These are phyloP conservation scores for Phytomonas sp. DNA, from an alignment of 208 protist species.

Conservation along the genomic window DNA sequence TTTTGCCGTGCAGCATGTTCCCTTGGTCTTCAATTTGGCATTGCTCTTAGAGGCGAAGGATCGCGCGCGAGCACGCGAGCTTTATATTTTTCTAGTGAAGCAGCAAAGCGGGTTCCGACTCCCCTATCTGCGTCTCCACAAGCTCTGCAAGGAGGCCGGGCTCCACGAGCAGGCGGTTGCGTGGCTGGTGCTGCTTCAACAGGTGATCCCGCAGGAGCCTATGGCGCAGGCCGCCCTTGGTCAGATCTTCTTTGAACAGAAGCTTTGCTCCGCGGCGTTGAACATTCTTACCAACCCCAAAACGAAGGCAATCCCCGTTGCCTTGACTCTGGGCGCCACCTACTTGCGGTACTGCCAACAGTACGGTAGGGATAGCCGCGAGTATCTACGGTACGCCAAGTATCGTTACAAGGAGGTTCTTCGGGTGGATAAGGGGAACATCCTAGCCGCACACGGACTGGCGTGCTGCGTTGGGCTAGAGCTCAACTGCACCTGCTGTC, in stretches of 20 bases:
- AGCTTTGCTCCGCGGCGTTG: conserved; percentile 32
- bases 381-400: conserved; percentile 36
- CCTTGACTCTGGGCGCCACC: conserved; percentile 47
- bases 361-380: conserved; percentile 28
- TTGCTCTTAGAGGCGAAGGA: conserved; percentile 52
- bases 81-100: conserved; percentile 81
- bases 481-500: conserved; percentile 39
- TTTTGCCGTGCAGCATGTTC: conserved; percentile 41
- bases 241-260: conserved; percentile 46
- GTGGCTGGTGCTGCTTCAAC: conserved; percentile 70
- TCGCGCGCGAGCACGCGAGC: conserved; percentile 28
- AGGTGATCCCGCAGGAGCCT: conserved; percentile 54
- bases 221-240: conserved; percentile 40
- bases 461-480: conserved; percentile 76
- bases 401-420: conserved; percentile 53
- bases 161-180: conserved; percentile 53
- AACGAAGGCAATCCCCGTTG: conserved; percentile 25
- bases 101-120: conserved; percentile 50
- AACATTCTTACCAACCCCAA: conserved; percentile 31
- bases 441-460: conserved; percentile 73
- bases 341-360: conserved; percentile 67
- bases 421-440: conserved; percentile 49
- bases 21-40: conserved; percentile 76
- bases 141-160: conserved; percentile 45
- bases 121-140: conserved; percentile 69